These are phyloP conservation scores for Calycina herbarum DNA, from an alignment of 2,329 filamentous ascomycete genomes.

Conservation along the genomic window DNA sequence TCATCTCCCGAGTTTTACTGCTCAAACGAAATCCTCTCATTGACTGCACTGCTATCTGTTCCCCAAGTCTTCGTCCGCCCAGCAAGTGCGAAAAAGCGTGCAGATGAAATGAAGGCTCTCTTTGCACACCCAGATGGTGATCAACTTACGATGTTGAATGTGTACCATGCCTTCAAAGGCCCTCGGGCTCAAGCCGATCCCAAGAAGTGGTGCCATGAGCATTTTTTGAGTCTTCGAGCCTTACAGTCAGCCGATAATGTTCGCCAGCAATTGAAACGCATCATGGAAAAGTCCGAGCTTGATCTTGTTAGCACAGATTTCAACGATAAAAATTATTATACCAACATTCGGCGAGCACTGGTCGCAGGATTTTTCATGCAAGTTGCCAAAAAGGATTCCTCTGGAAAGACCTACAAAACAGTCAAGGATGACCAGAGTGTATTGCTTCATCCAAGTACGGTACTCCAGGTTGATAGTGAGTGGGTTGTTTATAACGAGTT, in stretches of 20 bases:
- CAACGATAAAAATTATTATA: slow-evolving; percentile 96
- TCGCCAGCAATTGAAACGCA: slow-evolving; percentile 84
- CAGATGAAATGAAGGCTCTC: slow-evolving; percentile 94
- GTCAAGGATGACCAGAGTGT: slow-evolving; percentile 97
- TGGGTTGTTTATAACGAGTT: slow-evolving; percentile 99
- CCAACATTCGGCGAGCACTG: slow-evolving; percentile 90
- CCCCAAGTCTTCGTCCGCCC: slow-evolving; percentile 93
- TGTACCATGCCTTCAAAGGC: slow-evolving; percentile 95
- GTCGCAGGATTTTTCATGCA: slow-evolving; percentile 99
- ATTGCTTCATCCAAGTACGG: slow-evolving; percentile 88
- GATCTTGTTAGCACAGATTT: slow-evolving; percentile 88
- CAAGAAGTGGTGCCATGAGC: slow-evolving; percentile 95
- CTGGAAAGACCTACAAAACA: slow-evolving; percentile 88
- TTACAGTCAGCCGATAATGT: slow-evolving; percentile 93
- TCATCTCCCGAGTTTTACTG: slow-evolving; percentile 97
- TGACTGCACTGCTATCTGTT: slow-evolving; percentile 90
- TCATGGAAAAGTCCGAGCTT: slow-evolving; percentile 91
- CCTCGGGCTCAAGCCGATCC: slow-evolving; percentile 67
- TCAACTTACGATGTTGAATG: slow-evolving; percentile 93
- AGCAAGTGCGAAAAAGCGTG: slow-evolving; percentile 79
- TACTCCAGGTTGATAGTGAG: slow-evolving; percentile 83
- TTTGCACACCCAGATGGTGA: slow-evolving; percentile 94
- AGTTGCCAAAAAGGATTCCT: slow-evolving; percentile 88
- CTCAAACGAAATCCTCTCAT: slow-evolving; percentile 95
- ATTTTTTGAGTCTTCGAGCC: slow-evolving; percentile 88